These are phyloP conservation scores for Aaosphaeria arxii DNA, from an alignment of 2,329 filamentous ascomycete genomes.

Conservation along the genomic window DNA sequence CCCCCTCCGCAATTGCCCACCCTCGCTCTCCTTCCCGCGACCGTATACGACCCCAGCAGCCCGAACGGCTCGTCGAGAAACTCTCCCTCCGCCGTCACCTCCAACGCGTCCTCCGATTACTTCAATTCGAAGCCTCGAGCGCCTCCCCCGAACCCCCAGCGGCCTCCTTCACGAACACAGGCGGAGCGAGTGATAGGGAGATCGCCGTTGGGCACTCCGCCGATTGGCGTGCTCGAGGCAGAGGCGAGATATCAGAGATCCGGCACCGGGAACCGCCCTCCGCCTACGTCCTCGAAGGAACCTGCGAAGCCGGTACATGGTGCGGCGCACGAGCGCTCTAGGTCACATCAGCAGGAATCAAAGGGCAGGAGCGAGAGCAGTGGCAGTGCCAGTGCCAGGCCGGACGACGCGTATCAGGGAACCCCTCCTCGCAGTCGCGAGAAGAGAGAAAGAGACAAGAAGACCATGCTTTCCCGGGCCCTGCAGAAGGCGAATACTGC, in stretches of 20 bases:
- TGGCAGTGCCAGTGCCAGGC: conserved; percentile 29
- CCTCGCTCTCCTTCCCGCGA: conserved; percentile 31
- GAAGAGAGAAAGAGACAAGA: conserved; percentile 58
- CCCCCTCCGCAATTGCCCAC: conserved; percentile 31
- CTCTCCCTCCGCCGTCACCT: conserved; percentile 30
- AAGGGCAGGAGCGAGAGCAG: conserved; percentile 17
- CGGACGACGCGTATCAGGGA: conserved; percentile 30
- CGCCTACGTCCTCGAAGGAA: conserved; percentile 16
- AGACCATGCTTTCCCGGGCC: conserved; percentile 94
- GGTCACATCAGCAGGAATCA: conserved; percentile 16
- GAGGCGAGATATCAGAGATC: conserved; percentile 27
- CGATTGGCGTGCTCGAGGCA: conserved; percentile 24
- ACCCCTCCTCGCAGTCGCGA: conserved; percentile 40
- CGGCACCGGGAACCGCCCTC: conserved; percentile 17
- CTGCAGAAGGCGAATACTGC: conserved; percentile 94
- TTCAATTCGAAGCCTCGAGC: conserved; percentile 32
- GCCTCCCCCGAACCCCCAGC: conserved; percentile 13
- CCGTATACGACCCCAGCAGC: conserved; percentile 37
- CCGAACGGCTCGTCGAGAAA: conserved; percentile 27
- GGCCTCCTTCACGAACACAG: conserved; percentile 28
- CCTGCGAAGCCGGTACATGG: conserved; percentile 15
- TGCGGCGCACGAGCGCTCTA: conserved; percentile 15
- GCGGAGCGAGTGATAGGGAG: conserved; percentile 26
- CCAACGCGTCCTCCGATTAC: conserved; percentile 33
- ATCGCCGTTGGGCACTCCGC: conserved; percentile 34